Conservation (phyloP, 306 rosid species). For the Fragaria ananassa region DNA sequence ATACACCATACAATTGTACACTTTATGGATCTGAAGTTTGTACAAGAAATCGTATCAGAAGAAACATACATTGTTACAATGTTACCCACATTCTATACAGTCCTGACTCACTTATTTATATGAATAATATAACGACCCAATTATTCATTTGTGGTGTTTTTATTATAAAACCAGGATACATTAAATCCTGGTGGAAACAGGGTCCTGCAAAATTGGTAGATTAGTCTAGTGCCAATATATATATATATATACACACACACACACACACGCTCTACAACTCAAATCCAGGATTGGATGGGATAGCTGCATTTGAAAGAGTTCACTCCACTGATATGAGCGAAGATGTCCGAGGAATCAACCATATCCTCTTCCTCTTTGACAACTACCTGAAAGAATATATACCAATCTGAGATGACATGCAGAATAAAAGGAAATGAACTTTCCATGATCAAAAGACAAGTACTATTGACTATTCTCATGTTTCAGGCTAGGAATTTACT, state of each 20-base stretch:
- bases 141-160: conserved; percentile 41
- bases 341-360: conserved; percentile 95
- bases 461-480: neutral
- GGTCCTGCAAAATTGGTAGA: conserved; percentile 59
- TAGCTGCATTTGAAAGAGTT: conserved; percentile 95
- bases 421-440: neutral
- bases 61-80: conserved; percentile 7
- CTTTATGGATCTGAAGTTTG: conserved; percentile 1
- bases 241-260: neutral
- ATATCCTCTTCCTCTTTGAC: conserved; percentile 91
- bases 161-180: conserved; percentile 24
- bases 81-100: conserved; percentile 24
- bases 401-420: neutral
- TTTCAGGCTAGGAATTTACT: conserved; percentile 38
- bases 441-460: conserved; percentile 12
- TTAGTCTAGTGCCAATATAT: conserved; percentile 24
- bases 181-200: conserved; percentile 43
- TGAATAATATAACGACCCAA: conserved; percentile 40
- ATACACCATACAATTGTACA: conserved; percentile 5
- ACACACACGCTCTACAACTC: conserved; percentile 18
- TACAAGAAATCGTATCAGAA: conserved; percentile 9
- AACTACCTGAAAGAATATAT: conserved; percentile 49
- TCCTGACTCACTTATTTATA: conserved; percentile 43
- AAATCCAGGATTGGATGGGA: conserved; percentile 88
- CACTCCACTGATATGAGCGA: conserved; percentile 98